phyloP scores from a whole-genome alignment of 2,329 filamentous ascomycete species.

The Acrocalymma vagum region DNA sequence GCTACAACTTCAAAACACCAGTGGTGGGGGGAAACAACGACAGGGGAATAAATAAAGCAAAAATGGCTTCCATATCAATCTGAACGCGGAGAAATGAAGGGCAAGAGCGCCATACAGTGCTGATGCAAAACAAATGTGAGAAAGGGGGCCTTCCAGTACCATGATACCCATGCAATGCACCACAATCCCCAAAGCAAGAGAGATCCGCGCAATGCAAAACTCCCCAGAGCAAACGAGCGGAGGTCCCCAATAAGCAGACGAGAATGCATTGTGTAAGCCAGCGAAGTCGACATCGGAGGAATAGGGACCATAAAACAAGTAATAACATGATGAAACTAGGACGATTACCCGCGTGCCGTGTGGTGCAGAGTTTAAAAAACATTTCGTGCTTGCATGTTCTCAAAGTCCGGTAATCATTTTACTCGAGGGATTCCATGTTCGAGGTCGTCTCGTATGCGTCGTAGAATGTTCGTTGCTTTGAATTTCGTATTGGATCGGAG shows the following conservation, averaged over 20 bases:
- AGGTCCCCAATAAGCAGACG: conserved; percentile 26
- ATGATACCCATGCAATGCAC: conserved; percentile 40
- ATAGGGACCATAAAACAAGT: conserved; percentile 15
- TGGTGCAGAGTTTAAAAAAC: conserved; percentile 6
- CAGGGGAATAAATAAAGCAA: conserved; percentile 12
- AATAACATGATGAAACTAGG: conserved; percentile 19
- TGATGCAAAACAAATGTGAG: conserved; percentile 27
- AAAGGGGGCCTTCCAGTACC: conserved; percentile 21
- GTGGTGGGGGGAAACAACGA: conserved; percentile 27
- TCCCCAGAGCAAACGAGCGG: conserved; percentile 26
- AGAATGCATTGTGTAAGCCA: conserved; percentile 27
- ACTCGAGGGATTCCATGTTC: conserved; percentile 18
- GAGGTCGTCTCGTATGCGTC: conserved; percentile 30
- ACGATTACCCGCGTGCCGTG: conserved; percentile 12
- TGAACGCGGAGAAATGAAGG: conserved; percentile 17
- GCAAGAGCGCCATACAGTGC: conserved; percentile 20
- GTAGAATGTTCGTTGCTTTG: conserved; percentile 25
- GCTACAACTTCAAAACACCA: conserved; percentile 22
- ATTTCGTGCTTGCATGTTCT: conserved; percentile 24
- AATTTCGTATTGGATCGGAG: conserved; percentile 15
- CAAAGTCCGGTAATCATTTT: conserved; percentile 17
- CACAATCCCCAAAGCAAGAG: conserved; percentile 26
- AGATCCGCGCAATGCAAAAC: conserved; percentile 25
- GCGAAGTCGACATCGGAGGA: conserved; percentile 11
- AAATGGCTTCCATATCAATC: conserved; percentile 18